These are phyloP conservation scores for Funneliformis geosporum DNA, from an alignment of 192 early-diverging fungal species.

Conservation along the genomic window DNA sequence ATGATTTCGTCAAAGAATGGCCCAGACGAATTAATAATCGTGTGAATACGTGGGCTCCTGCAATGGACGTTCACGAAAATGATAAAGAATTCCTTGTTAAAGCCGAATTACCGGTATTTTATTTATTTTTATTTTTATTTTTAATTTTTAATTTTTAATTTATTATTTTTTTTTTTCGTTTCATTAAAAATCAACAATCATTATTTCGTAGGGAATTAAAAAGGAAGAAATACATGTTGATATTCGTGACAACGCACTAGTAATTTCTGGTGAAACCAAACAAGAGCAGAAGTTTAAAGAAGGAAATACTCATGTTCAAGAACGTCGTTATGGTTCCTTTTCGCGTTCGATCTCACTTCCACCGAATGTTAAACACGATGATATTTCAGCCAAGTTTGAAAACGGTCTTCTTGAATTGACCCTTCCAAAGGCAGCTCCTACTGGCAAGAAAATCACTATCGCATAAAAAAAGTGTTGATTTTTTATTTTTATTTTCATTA, in stretches of 20 bases:
- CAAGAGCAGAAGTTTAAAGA: slow-evolving; percentile 37
- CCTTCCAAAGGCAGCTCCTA: slow-evolving; percentile 44
- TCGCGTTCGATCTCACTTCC: slow-evolving; percentile 52
- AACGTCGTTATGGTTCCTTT: slow-evolving; percentile 55
- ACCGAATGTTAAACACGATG: slow-evolving; percentile 43
- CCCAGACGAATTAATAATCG: not conserved
- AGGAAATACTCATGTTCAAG: slow-evolving; percentile 49
- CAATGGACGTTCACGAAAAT: slow-evolving; percentile 18
- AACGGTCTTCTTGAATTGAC: slow-evolving; percentile 56
- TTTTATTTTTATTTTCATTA: no score
- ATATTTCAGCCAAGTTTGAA: slow-evolving; percentile 54
- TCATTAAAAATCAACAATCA: not conserved
- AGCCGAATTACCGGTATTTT: slow-evolving; percentile 14
- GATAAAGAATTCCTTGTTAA: not conserved
- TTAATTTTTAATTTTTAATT: no score
- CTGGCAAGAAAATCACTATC: slow-evolving; percentile 53
- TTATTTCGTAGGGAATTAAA: slow-evolving; percentile 39
- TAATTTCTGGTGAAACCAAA: slow-evolving; percentile 49
- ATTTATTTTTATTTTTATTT: no score
- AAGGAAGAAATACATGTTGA: slow-evolving; percentile 60
- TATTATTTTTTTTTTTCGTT: not conserved
- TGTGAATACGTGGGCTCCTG: not conserved
- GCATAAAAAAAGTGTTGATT: no score
- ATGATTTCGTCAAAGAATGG: slow-evolving; percentile 2
- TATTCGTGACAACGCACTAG: slow-evolving; percentile 48